Conservation (phyloP, 2,329 filamentous ascomycete species). For the Aspergillus neoniger region DNA sequence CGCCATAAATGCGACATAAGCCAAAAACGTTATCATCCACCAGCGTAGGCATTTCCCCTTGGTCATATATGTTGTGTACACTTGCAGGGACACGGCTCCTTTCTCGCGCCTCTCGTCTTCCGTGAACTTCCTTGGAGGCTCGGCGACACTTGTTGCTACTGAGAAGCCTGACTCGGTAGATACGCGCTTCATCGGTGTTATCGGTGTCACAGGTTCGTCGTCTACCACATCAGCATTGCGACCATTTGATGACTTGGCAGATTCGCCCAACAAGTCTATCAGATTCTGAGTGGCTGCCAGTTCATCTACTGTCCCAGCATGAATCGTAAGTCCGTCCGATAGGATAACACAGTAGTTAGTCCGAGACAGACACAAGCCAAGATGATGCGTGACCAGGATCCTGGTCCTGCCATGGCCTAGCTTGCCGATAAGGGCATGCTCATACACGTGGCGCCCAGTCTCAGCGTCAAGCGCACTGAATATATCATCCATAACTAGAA, state of each 20-base stretch:
- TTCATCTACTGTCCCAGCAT: slow-evolving; percentile 67
- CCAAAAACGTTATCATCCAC: slow-evolving; percentile 57
- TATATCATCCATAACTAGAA: slow-evolving; percentile 79
- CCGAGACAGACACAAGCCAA: slow-evolving; percentile 68
- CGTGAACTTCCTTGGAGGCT: slow-evolving; percentile 66
- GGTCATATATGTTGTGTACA: slow-evolving; percentile 69
- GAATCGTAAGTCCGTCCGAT: slow-evolving; percentile 65
- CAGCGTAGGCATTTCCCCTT: slow-evolving; percentile 65
- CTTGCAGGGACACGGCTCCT: slow-evolving; percentile 65
- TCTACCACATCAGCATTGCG: slow-evolving; percentile 17
- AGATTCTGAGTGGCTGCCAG: slow-evolving; percentile 45
- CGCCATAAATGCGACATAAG: slow-evolving; percentile 59
- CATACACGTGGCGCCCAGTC: slow-evolving; percentile 76
- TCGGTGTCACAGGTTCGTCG: slow-evolving; percentile 10
- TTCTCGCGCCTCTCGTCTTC: slow-evolving; percentile 73
- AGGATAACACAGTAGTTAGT: slow-evolving; percentile 75
- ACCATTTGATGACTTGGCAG: slow-evolving; percentile 47
- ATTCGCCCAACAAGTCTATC: slow-evolving; percentile 44
- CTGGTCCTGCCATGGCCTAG: slow-evolving; percentile 70
- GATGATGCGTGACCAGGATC: slow-evolving; percentile 79
- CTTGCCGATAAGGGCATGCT: slow-evolving; percentile 71
- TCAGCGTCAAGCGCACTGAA: slow-evolving; percentile 81
- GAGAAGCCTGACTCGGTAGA: slow-evolving; percentile 15
- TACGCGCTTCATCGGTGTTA: slow-evolving; percentile 16
- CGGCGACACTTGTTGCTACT: slow-evolving; percentile 22